These are phyloP conservation scores for Colletotrichum musae DNA, from an alignment of 2,329 filamentous ascomycete genomes.

Conservation along the genomic window DNA sequence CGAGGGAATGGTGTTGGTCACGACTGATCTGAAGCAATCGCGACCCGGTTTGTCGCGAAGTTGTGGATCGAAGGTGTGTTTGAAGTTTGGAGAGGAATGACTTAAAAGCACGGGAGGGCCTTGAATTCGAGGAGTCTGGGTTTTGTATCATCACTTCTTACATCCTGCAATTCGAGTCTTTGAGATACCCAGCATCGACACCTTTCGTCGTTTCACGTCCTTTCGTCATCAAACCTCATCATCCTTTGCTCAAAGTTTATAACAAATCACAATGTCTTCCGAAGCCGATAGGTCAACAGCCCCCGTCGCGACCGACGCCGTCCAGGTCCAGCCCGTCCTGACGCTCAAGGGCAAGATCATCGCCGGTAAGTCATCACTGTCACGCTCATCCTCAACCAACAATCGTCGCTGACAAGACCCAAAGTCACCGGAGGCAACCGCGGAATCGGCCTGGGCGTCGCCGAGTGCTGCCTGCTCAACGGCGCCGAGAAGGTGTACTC, in stretches of 20 bases:
- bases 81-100: background rate
- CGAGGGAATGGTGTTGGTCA: slow-evolving; percentile 6
- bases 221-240: too few relatives aligned
- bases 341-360: slow-evolving; percentile 55
- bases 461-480: slow-evolving; percentile 63
- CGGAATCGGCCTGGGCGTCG: slow-evolving; percentile 62
- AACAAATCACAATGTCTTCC: slow-evolving; percentile 7
- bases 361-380: slow-evolving; percentile 48
- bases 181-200: too few relatives aligned
- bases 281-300: background rate
- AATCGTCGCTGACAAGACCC: background rate
- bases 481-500: slow-evolving; percentile 56
- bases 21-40: background rate
- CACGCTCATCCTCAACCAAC: background rate
- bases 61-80: background rate
- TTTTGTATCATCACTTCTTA: too few relatives aligned
- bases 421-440: slow-evolving; percentile 59
- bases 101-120: slow-evolving; percentile 6
- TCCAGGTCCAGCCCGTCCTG: slow-evolving; percentile 41
- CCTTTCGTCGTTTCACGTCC: too few relatives aligned
- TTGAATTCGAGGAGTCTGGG: background rate
- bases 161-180: too few relatives aligned
- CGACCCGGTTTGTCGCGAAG: slow-evolving; percentile 6
- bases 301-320: slow-evolving; percentile 3
- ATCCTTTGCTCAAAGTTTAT: too few relatives aligned